Conservation (phyloP, 805 yeast species). For the Zygosaccharomyces lentus region DNA sequence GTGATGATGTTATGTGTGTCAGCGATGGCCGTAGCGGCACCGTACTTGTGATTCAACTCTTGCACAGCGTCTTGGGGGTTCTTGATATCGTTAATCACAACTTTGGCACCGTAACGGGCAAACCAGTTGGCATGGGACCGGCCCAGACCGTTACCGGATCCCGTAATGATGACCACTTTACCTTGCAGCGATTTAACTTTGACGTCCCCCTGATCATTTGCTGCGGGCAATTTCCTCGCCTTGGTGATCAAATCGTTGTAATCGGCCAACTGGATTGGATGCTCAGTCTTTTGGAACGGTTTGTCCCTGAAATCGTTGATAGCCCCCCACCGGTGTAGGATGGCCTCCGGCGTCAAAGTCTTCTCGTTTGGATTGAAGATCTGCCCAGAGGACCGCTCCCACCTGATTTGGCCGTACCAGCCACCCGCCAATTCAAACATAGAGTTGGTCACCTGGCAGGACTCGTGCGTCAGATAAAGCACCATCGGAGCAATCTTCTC, state of each 20-base stretch:
- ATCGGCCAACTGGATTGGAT: slow-evolving; percentile 72
- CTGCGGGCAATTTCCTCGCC: slow-evolving; percentile 45
- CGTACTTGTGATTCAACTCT: slow-evolving; percentile 60
- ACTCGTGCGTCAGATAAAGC: slow-evolving; percentile 68
- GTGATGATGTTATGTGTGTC: slow-evolving; percentile 78
- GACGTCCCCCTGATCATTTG: slow-evolving; percentile 53
- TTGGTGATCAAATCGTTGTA: slow-evolving; percentile 56
- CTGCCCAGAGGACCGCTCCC: slow-evolving; percentile 91
- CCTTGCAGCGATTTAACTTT: slow-evolving; percentile 58
- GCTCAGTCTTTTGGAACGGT: slow-evolving; percentile 50
- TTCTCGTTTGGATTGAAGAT: slow-evolving; percentile 68
- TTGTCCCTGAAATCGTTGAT: slow-evolving; percentile 60
- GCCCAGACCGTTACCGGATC: slow-evolving; percentile 95
- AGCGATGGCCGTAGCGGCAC: slow-evolving; percentile 74
- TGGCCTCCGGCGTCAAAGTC: slow-evolving; percentile 78
- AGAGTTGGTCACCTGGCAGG: slow-evolving; percentile 60
- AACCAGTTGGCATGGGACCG: slow-evolving; percentile 79
- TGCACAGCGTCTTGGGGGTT: slow-evolving; percentile 71
- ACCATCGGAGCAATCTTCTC: slow-evolving; percentile 92
- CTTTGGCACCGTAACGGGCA: slow-evolving; percentile 91
- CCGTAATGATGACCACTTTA: slow-evolving; percentile 88
- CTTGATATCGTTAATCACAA: slow-evolving; percentile 85
- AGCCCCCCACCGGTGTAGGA: slow-evolving; percentile 60
- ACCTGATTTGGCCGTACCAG: slow-evolving; percentile 81
- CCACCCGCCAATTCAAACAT: slow-evolving; percentile 95